phyloP scores from a whole-genome alignment of 441 rosid species.

The Pelargonium myrrhifolium region DNA sequence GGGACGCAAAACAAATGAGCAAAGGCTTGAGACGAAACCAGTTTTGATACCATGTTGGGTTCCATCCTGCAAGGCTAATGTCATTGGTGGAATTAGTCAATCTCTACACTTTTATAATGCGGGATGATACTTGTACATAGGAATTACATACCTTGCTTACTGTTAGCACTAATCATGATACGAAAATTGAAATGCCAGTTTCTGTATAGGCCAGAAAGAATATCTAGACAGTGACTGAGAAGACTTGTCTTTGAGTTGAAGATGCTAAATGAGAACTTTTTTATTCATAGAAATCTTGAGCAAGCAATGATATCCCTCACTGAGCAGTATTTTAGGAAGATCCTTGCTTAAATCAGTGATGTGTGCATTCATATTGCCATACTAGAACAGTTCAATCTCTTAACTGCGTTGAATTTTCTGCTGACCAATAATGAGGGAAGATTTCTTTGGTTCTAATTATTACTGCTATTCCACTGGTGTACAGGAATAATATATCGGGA shows the following conservation, averaged over 20 bases:
- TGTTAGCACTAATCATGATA: not conserved
- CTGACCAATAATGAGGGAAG: not conserved
- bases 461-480: not conserved
- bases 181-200: not conserved
- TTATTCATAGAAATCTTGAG: not conserved
- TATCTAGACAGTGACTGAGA: not conserved
- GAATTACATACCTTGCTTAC: not conserved
- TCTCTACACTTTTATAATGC: not conserved
- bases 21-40: not conserved
- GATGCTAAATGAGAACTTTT: not conserved
- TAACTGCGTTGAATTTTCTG: not conserved
- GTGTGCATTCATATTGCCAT: not conserved
- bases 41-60: not conserved
- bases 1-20: not conserved
- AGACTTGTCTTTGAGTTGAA: not conserved
- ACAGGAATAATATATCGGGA: slow-evolving; percentile 88
- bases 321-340: not conserved
- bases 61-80: not conserved
- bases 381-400: not conserved
- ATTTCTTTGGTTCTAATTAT: not conserved
- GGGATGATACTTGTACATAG: not conserved
- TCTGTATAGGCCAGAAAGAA: not conserved
- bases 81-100: not conserved
- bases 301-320: not conserved
- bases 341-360: not conserved